These are phyloP conservation scores for Kodamaea restingae DNA, from an alignment of 805 yeast genomes.

Conservation along the genomic window DNA sequence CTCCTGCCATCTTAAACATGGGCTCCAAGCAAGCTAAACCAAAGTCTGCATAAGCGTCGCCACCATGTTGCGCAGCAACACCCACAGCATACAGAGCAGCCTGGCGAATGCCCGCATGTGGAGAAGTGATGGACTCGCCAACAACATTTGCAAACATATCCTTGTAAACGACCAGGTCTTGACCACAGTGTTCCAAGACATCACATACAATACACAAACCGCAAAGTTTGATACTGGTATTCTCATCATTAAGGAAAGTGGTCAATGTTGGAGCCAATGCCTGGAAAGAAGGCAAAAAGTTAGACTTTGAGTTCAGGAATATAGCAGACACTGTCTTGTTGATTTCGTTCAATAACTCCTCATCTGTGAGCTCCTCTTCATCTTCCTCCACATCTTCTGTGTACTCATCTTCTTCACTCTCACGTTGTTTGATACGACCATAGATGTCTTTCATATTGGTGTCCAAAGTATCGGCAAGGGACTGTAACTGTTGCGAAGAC, in stretches of 20 bases:
- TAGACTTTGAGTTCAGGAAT: conserved; percentile 56
- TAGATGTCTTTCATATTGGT: conserved; percentile 62
- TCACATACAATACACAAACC: conserved; percentile 81
- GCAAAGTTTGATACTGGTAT: conserved; percentile 65
- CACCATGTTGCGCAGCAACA: conserved; percentile 79
- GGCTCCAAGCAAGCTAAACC: conserved; percentile 70
- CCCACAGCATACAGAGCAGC: conserved; percentile 85
- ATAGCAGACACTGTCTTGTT: conserved; percentile 69
- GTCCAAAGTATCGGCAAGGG: conserved; percentile 56
- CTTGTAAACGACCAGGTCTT: conserved; percentile 58
- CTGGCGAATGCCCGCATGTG: conserved; percentile 76
- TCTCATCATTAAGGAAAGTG: conserved; percentile 59
- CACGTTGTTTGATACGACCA: conserved; percentile 68
- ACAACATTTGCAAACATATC: conserved; percentile 61
- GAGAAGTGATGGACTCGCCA: conserved; percentile 61
- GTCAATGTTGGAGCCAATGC: conserved; percentile 59
- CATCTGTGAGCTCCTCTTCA: conserved; percentile 85
- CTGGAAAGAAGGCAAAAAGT: conserved; percentile 64
- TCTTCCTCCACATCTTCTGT: conserved; percentile 82
- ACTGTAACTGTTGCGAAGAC: conserved; percentile 49
- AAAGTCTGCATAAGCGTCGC: conserved; percentile 53
- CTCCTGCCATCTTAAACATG: conserved; percentile 64
- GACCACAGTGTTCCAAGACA: conserved; percentile 74
- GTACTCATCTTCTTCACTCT: conserved; percentile 76
- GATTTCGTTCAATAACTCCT: conserved; percentile 82